Evolutionary conservation across 495 filamentous ascomycete species (phyloP).

Genomic region (Cercophora samala): DNA sequence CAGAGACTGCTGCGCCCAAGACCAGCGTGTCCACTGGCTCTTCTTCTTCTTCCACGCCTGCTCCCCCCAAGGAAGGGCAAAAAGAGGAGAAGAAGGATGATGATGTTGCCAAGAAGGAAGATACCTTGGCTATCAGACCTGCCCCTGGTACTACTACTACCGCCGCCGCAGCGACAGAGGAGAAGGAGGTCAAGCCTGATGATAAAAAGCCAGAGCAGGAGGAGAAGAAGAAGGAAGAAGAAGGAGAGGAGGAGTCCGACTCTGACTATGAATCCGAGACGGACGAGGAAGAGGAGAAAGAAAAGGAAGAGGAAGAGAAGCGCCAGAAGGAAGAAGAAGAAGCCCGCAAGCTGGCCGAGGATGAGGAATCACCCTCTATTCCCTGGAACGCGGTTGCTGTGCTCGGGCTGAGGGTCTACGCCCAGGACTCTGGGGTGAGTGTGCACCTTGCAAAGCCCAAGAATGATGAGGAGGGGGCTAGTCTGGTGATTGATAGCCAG

Average conservation of each 20-base stretch:
- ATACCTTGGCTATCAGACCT: neutral
- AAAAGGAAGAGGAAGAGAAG: constrained; percentile 5
- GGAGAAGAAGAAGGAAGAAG: neutral
- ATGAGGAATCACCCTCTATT: constrained; percentile 48
- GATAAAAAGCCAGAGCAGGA: neutral
- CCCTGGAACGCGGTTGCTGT: constrained; percentile 88
- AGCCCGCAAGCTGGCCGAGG: neutral
- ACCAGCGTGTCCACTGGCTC: neutral
- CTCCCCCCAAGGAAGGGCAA: neutral
- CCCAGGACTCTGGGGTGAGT: constrained; percentile 39
- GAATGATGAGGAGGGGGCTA: constrained; percentile 47
- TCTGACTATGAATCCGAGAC: neutral
- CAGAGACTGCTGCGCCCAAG: neutral
- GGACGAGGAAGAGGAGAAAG: neutral
- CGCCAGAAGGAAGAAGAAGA: constrained; percentile 7
- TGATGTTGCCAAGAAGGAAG: neutral
- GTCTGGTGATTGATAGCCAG: constrained; percentile 42
- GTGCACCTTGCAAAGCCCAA: constrained; percentile 15
- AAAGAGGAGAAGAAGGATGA: neutral
- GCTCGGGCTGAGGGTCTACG: constrained; percentile 73
- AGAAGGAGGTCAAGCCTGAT: neutral
- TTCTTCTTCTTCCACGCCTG: neutral
- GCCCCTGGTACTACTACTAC: neutral
- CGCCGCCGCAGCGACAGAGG: neutral
- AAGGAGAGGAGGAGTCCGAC: neutral